phyloP scores from a whole-genome alignment of 2,329 filamentous ascomycete genomes.

The Pyrenochaeta sp. region DNA sequence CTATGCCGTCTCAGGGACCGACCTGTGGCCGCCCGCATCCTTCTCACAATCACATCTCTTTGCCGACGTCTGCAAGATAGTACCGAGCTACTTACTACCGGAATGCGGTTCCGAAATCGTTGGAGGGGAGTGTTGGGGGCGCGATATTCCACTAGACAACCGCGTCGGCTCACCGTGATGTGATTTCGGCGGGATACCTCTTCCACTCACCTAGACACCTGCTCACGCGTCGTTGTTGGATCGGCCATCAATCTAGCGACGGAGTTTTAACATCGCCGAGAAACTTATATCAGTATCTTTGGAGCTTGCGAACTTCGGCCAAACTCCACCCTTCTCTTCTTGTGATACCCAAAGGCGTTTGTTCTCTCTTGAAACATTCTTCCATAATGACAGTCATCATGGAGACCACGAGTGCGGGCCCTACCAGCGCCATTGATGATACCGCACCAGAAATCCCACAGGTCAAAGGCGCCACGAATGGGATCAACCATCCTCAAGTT shows the following conservation, averaged over 20 bases:
- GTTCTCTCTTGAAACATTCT: constrained; percentile 1
- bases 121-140: background rate
- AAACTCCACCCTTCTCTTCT: background rate
- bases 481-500: background rate
- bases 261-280: constrained; percentile 1
- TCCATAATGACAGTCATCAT: constrained; percentile 22
- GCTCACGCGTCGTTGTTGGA: background rate
- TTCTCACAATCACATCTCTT: no score
- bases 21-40: background rate
- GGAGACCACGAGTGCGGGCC: constrained; percentile 1
- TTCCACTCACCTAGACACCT: background rate
- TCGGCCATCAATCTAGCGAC: background rate
- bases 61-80: background rate
- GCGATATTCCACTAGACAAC: background rate
- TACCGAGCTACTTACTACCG: background rate
- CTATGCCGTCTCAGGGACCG: constrained; percentile 1
- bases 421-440: background rate
- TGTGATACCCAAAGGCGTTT: constrained; percentile 7
- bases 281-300: background rate
- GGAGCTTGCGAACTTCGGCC: background rate
- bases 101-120: background rate
- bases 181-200: constrained; percentile 5
- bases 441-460: constrained; percentile 16
- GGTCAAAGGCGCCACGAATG: constrained; percentile 11
- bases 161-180: background rate